Conservation (phyloP, 2,329 filamentous ascomycete species). For the Sclerotiophoma versabilis region DNA sequence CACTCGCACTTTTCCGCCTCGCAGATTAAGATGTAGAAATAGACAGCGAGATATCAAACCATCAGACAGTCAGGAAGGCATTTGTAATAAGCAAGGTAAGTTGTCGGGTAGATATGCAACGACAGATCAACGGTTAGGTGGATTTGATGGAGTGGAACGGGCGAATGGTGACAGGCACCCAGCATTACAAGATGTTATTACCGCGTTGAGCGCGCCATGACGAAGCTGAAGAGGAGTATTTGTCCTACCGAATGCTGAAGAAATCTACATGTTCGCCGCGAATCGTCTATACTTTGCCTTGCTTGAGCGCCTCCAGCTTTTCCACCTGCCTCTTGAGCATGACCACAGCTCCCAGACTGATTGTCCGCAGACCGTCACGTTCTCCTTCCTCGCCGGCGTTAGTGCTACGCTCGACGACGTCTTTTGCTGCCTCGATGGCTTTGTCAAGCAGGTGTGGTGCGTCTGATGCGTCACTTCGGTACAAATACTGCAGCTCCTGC, state of each 20-base stretch:
- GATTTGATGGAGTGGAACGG: too few species aligned
- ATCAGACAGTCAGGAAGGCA: too few species aligned
- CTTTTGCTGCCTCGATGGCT: constrained; percentile 53
- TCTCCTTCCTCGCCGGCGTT: constrained; percentile 33
- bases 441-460: constrained; percentile 53
- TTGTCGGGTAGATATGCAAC: too few species aligned
- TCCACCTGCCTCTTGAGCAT: constrained; percentile 51
- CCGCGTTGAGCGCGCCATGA: not conserved
- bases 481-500: constrained; percentile 62
- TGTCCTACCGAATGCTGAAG: not conserved
- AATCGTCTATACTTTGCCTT: not conserved
- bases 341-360: constrained; percentile 58
- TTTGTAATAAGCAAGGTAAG: too few species aligned
- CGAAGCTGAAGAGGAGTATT: not conserved
- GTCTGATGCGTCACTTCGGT: constrained; percentile 46
- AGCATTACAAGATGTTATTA: constrained; percentile 1
- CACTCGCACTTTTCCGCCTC: too few species aligned
- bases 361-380: constrained; percentile 54
- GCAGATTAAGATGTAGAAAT: too few species aligned
- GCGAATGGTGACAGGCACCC: not conserved
- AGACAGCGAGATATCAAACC: too few species aligned
- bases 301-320: constrained; percentile 43
- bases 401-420: constrained; percentile 51
- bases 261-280: not conserved
- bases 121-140: too few species aligned